Evolutionary conservation across 1,284 basidiomycete species (phyloP).

Genomic region (Mrakiaceae sp.): DNA sequence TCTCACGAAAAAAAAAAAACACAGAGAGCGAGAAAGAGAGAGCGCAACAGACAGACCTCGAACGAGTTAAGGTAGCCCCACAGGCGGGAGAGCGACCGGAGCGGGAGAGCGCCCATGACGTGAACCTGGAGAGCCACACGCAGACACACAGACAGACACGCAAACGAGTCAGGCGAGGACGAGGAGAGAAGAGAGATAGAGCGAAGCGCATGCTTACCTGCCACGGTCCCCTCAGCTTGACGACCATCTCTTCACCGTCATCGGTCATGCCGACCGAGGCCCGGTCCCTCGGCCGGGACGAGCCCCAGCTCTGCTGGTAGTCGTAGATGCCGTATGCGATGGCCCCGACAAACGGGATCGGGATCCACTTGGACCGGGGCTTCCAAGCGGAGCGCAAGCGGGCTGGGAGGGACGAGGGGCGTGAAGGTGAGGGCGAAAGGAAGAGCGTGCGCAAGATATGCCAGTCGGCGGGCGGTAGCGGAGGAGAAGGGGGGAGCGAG

Average conservation of each 20-base stretch:
- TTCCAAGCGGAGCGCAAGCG: conserved; percentile 62
- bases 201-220: conserved; percentile 49
- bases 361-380: conserved; percentile 87
- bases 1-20: background rate
- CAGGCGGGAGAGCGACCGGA: conserved; percentile 82
- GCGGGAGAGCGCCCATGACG: conserved; percentile 85
- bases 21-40: background rate
- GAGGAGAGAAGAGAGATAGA: background rate
- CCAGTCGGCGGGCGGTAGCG: background rate
- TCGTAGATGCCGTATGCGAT: conserved; percentile 73
- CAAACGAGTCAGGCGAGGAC: background rate
- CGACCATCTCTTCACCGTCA: conserved; percentile 49
- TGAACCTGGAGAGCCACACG: conserved; percentile 55
- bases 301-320: conserved; percentile 44
- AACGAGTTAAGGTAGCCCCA: conserved; percentile 94
- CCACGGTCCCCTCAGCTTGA: conserved; percentile 84
- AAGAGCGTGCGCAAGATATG: background rate
- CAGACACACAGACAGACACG: background rate
- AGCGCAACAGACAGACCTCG: conserved; percentile 33
- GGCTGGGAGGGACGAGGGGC: conserved; percentile 26
- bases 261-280: conserved; percentile 40
- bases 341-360: conserved; percentile 82
- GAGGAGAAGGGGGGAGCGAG: background rate
- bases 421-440: background rate
- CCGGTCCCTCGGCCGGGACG: conserved; percentile 28